Evolutionary conservation across 192 early-diverging fungal genomes (phyloP), one percentile per base, ranked within the genome.

Genomic region (Cetraspora pellucida): DNA sequence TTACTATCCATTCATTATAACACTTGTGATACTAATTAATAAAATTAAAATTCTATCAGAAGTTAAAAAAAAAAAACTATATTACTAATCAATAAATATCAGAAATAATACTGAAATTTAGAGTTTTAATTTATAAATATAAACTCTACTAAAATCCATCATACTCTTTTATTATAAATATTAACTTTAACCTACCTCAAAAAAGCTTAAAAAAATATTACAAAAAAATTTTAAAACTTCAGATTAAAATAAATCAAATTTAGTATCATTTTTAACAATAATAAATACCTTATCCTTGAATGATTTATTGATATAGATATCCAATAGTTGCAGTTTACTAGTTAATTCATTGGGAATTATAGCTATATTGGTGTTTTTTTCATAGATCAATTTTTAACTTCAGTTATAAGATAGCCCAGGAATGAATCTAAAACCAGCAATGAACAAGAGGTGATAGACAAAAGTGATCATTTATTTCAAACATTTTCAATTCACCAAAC

Each of bases 271-370:
- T n/a, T n/a, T n/a, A n/a, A 30, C 13, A 28, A 28, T 21, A 57
- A 57, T 17, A 57, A 57, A 57, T 57, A 54, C 54, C 28, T 72
- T 72, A 27, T 10, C 13, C 43, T 72, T 72, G 21, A 72, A 57
- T 16, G 3, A 37, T 58, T 72, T 72, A 45, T 72, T 72, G 19
- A 72, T 58, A 13, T 10, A 8, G 13, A 72, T 44, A 72, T 57
- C 28, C 16, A 72, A 43, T 58, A 25, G 27, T 72, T 57, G 54
- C 1, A 72, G 71, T 58, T 72, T 72, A 50, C 71, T 72, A 31
- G 71, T 72, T 50, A 72, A 72, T 57, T 44, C 3, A 37, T 45
- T 54, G 2, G 54, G 71, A 72, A 72, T 72, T 9, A 72, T 54
- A 21, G 54, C 71, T 1, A 72, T 9, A 57, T 57, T 14, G 13